Percentiles rank a stretch among this genome's conserved stretches.
phyloP scores from a whole-genome alignment of 495 filamentous ascomycete species.

The Durotheca rogersii region DNA sequence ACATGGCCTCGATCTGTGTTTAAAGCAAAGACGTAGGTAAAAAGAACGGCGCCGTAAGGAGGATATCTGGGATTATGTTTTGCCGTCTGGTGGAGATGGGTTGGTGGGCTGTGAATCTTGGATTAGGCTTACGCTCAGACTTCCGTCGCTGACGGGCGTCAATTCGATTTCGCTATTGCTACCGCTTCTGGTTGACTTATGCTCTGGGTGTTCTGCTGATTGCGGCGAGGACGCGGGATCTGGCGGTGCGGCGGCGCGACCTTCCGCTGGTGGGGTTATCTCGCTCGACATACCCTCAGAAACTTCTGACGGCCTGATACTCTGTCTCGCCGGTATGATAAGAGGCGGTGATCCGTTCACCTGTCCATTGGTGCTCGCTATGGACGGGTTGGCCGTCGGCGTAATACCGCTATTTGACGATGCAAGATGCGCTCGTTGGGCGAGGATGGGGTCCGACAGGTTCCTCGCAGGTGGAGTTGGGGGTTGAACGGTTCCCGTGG shows the following conservation, averaged over 20 bases:
- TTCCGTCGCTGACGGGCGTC: conserved; percentile 6
- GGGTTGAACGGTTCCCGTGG: conserved; percentile 33
- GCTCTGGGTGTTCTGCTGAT: conserved; percentile 24
- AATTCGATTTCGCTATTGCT: conserved; percentile 20
- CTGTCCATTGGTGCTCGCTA: conserved; percentile 3
- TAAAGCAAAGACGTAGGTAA: too few species aligned
- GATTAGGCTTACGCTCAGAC: conserved; percentile 13
- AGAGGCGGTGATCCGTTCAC: conserved; percentile 5
- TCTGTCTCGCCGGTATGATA: conserved; percentile 8
- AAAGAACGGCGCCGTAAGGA: too few species aligned
- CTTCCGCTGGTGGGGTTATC: conserved; percentile 13
- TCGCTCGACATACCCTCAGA: conserved; percentile 15
- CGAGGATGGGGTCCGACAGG: conserved; percentile 13
- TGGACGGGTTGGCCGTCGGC: conserved; percentile 11
- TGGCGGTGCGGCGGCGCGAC: conserved; percentile 6
- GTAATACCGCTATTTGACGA: conserved; percentile 10
- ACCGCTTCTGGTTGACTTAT: conserved; percentile 34
- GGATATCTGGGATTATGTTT: too few species aligned
- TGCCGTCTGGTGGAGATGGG: conserved; percentile 15
- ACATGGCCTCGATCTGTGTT: too few species aligned
- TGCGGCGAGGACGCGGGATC: conserved; percentile 1
- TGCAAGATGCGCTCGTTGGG: conserved; percentile 1
- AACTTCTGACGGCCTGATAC: conserved; percentile 7
- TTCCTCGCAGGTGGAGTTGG: conserved; percentile 28
- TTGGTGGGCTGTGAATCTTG: conserved; percentile 16